A percentile compares a stretch with the other conserved stretches of the same genome.
Evolutionary conservation across 352 stramenopile species (phyloP).

Genomic region (Pythium dissotocum): DNA sequence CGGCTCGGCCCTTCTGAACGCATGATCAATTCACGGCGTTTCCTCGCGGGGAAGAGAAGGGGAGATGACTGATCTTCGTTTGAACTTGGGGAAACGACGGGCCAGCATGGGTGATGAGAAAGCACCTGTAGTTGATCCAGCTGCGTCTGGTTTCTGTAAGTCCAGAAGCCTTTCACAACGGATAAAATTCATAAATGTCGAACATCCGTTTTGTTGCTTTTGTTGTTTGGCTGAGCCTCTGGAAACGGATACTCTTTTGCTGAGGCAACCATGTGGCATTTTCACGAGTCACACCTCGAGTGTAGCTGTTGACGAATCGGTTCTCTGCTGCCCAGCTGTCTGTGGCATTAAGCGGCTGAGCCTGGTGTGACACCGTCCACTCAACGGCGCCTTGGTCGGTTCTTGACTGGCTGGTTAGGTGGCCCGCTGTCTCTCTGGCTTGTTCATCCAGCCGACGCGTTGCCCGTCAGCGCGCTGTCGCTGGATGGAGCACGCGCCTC

Average conservation of each 20-base stretch:
- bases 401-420: background rate
- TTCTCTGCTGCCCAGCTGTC: background rate
- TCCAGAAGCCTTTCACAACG: background rate
- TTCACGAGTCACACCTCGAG: background rate
- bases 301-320: conserved; percentile 6
- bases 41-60: conserved; percentile 13
- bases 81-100: conserved; percentile 10
- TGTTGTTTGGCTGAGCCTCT: background rate
- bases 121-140: background rate
- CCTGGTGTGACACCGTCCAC: conserved; percentile 1
- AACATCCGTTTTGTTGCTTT: background rate
- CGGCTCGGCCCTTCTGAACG: conserved; percentile 13
- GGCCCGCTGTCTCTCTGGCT: background rate
- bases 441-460: background rate
- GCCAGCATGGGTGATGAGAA: background rate
- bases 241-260: background rate
- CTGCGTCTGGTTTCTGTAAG: conserved; percentile 1
- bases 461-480: background rate
- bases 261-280: conserved; percentile 1
- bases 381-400: background rate
- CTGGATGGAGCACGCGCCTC: background rate
- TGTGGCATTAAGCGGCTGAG: background rate
- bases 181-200: background rate
- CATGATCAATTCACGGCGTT: conserved; percentile 15
- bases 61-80: conserved; percentile 23